Evolutionary conservation across 208 protist genomes (phyloP), one percentile per base, ranked within the genome.

Genomic region (Crithidia fasciculata): DNA sequence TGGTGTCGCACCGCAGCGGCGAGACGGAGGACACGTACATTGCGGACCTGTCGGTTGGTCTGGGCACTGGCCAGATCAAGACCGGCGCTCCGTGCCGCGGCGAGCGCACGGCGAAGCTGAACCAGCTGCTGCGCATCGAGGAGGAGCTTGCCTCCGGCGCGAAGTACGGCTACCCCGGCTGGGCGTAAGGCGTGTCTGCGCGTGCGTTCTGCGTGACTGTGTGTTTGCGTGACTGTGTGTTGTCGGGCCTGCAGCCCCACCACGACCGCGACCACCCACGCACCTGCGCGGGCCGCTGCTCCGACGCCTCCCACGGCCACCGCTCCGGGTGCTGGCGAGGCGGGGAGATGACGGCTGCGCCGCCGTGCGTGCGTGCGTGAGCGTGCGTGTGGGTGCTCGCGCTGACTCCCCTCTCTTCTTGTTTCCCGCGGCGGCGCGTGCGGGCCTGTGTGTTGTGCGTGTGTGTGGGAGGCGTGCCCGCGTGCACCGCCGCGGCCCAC

Each of bases 11-110:
- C 86, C 89, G 99, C 72, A 98, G 93, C 55, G 99, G 99, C 76
- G 99, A 99, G 88, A 99, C 99, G 49, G 98, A 99, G 80, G 98
- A 99, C 85, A 96, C 97, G 10, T 99, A 99, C 82, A 99, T 99
- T 71, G 96, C 99, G 19, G 98, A 99, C 81, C 94, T 99, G 41
- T 96, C 95, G 52, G 98, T 99, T 53, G 99, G 95, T 56, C 90
- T 99, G 41, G 95, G 95, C 61, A 94, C 89, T 56, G 97, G 96
- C 40, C 95, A 99, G 82, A 99, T 99, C 88, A 99, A 99, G 94
- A 99, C 98, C 45, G 99, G 99, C 70, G 98, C 99, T n/a, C 98
- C 98, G 37, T 99, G 96, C 85, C 86, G 99, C 65, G 95, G 91
- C 47, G 98, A 99, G 89, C 92, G 99, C 78, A 93, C 97, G 2